A percentile compares a stretch with the other conserved stretches of the same genome.
Evolutionary conservation across 306 rosid genomes (phyloP).

Genomic region (Prunus persica): Prunus_persica_NCBIv2 NC_034013.1:1005501-1006000

Average conservation of each 20-base stretch:
- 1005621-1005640: constrained; percentile 25
- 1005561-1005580: constrained; percentile 75
- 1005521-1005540: not conserved
- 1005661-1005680: not conserved
- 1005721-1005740: not conserved
- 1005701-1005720: no score
- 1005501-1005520: not conserved
- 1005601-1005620: constrained; percentile 94
- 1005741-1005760: not conserved
- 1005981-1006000: not conserved
- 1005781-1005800: constrained; percentile 3
- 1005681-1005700: not conserved
- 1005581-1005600: constrained; percentile 64
- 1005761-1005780: not conserved
- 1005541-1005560: constrained; percentile 17
- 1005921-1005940: constrained; percentile 14
- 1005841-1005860: constrained; percentile 97
- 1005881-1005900: constrained; percentile 16
- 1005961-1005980: not conserved
- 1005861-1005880: constrained; percentile 98
- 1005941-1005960: constrained; percentile 7
- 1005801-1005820: constrained; percentile 15
- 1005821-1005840: constrained; percentile 67
- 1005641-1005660: constrained; percentile 10
- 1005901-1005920: constrained; percentile 7